Base-by-base conservation (phyloP, 805 yeast species). In the Limtongozyma cylindracea region DNA sequence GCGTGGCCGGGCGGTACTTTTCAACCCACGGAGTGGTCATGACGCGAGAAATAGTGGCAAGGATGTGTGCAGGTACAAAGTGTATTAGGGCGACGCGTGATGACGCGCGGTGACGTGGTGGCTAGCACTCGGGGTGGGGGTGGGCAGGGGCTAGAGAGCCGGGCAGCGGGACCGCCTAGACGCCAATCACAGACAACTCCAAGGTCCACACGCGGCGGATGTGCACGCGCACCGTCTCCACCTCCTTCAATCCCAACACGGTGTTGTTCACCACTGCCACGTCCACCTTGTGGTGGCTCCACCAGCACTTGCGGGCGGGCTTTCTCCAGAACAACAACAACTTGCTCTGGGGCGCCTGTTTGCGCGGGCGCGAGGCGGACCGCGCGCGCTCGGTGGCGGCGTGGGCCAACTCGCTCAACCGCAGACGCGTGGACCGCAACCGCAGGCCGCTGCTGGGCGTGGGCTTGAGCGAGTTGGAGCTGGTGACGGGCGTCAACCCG, bases 251-350 rank as follows among this genome's bases (percentile, higher is more conserved):
- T 24, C 34, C 28, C 3, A 19, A 19, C 9, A 33, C 19, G 19
- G 37, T 40, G 20, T 30, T 37, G 12, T 30, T 34, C 31, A 38
- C 28, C 4, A 59, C 30, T 17, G 44, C 44, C 12, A 62, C 40
- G 6, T 62, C 66, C 11, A 62, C 43, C 14, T 44, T 50, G 20
- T 64, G 61, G 38, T 66, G 63, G 5, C 76, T 58, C 98, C 98
- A 88, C 98, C 98, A 88, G 48, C 98, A 88, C 40, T 88, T 88
- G 38, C 96, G 61, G 2, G 98, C 98, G 1, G 98, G 98, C 39
- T 88, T 88, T 29, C 92, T 61, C 96, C 98, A 88, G 39, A 88
- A 88, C 23, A 88, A 48, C 17, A 88, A 52, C 23, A 88, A 55
- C 42, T 88, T 88, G 4, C 51, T 46, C 20, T 47, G 51, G 31